phyloP scores from a whole-genome alignment of 768 basidiomycete species.

The Leucocoprinus sp. region DNA sequence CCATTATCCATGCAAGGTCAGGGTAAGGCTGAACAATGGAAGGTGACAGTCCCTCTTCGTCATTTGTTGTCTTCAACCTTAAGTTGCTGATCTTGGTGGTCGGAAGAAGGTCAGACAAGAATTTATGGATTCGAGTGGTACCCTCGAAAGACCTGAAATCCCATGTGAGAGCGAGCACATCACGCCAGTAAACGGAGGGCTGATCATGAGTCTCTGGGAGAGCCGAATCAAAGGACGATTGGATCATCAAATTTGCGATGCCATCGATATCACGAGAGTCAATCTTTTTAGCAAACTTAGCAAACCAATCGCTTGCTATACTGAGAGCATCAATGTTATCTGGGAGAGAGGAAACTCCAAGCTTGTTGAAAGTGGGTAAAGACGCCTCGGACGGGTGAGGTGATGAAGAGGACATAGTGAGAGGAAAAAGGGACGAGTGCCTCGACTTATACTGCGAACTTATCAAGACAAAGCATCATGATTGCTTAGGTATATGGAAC shows the following conservation, averaged over 20 bases:
- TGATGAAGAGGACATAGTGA: not conserved
- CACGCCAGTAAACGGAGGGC: slow-evolving; percentile 36
- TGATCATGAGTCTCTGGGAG: slow-evolving; percentile 13
- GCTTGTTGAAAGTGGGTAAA: slow-evolving; percentile 23
- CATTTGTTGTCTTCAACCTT: slow-evolving; percentile 20
- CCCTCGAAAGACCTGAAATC: slow-evolving; percentile 42
- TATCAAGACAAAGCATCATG: not conserved
- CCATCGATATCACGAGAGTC: slow-evolving; percentile 11
- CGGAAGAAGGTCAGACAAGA: slow-evolving; percentile 32
- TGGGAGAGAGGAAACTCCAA: slow-evolving; percentile 20
- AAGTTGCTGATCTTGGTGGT: slow-evolving; percentile 20
- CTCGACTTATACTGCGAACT: not conserved
- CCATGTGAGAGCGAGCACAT: slow-evolving; percentile 45
- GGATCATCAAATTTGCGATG: slow-evolving; percentile 24
- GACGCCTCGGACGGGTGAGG: slow-evolving; percentile 18
- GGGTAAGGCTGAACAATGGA: slow-evolving; percentile 26
- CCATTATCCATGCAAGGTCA: slow-evolving; percentile 41
- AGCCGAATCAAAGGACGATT: slow-evolving; percentile 22
- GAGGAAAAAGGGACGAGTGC: not conserved
- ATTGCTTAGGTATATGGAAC: not conserved
- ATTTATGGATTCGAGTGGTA: slow-evolving; percentile 25
- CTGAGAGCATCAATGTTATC: slow-evolving; percentile 25
- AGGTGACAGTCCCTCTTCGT: slow-evolving; percentile 13
- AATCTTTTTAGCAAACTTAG: slow-evolving; percentile 15
- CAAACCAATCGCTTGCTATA: slow-evolving; percentile 22